Conservation (phyloP, 1,284 basidiomycete species). For the Moesziomyces globuligerus region DNA sequence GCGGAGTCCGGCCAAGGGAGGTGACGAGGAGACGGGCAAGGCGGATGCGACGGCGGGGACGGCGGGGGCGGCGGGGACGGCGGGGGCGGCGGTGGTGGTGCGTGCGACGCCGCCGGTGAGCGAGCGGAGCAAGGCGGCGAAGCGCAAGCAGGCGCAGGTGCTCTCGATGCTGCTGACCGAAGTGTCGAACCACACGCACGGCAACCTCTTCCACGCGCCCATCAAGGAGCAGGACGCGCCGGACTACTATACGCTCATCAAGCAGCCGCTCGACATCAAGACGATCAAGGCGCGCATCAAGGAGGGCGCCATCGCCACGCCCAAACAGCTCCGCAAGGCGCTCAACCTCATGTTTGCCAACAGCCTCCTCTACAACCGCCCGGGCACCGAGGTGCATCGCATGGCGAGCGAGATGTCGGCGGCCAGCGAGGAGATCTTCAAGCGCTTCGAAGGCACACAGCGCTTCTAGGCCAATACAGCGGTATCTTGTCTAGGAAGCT, state of each 20-base stretch:
- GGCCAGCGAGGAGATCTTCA: slow-evolving; percentile 56
- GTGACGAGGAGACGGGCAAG: neutral
- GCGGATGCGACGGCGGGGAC: neutral
- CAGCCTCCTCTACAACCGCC: slow-evolving; percentile 61
- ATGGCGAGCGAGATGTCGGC: slow-evolving; percentile 65
- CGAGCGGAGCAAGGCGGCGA: slow-evolving; percentile 25
- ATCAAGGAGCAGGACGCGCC: slow-evolving; percentile 65
- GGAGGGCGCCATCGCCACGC: slow-evolving; percentile 51
- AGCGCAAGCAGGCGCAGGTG: slow-evolving; percentile 57
- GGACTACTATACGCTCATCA: slow-evolving; percentile 61
- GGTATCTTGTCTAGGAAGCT: neutral
- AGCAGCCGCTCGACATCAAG: slow-evolving; percentile 62
- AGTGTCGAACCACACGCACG: slow-evolving; percentile 64
- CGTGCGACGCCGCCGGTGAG: slow-evolving; percentile 1
- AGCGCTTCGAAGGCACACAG: slow-evolving; percentile 48
- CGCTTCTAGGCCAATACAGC: slow-evolving; percentile 9
- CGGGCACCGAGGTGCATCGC: slow-evolving; percentile 61
- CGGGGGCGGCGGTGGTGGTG: no score
- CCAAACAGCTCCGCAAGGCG: slow-evolving; percentile 48
- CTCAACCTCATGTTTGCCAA: slow-evolving; percentile 64
- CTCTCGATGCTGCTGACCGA: slow-evolving; percentile 61
- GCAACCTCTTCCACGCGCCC: slow-evolving; percentile 62
- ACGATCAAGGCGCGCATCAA: slow-evolving; percentile 61
- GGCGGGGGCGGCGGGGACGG: slow-evolving; percentile 1
- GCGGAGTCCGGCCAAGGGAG: slow-evolving; percentile 7